Evolutionary conservation across 345 rosid species (phyloP), one percentile per base, ranked within the genome.

Genomic region (Ceriops tagal): DNA sequence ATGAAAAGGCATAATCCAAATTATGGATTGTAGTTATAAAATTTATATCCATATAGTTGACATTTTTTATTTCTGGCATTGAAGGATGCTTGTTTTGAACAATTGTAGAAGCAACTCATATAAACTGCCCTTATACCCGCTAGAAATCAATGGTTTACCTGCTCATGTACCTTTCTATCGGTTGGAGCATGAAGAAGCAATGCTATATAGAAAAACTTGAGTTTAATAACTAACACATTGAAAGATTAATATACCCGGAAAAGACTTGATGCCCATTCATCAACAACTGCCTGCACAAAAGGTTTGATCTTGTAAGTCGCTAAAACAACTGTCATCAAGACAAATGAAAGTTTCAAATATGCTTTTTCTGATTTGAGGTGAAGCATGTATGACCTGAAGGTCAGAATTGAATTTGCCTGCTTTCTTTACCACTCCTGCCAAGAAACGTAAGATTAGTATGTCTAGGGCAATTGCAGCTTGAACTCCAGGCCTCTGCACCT

Each of bases 241-340:
- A 35, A 31, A 75, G 65, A 73, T 62, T 19, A 66, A 69, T 65
- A 61, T 87, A 93, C 97, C 95, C 85, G 89, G 64, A 93, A 91
- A 67, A 93, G 93, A 77, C 97, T 93, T 10, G 95, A 88, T 30
- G 97, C 98, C 98, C 97, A 93, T 71, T 93, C 97, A 73, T 93
- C 97, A 82, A 88, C 84, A 77, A 93, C 84, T 53, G 95, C 97
- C 97, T 91, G 90, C 82, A 82, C 67, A 78, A 69, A 57, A 43
- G 72, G 59, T 60, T 67, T 71, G 73, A 57, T 58, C 5, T 73
- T 76, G 51, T 69, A 66, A 64, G 67, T 77, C 53, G 67, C 37
- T 51, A 59, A 49, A 43, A 43, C 49, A 43, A 43, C 49, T 13
- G 49, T 43, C 49, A 43, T 43, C 49, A 13, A 43, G 5, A 43